Conservation (phyloP, 352 stramenopile genomes). For the Phytophthora pisi region DNA sequence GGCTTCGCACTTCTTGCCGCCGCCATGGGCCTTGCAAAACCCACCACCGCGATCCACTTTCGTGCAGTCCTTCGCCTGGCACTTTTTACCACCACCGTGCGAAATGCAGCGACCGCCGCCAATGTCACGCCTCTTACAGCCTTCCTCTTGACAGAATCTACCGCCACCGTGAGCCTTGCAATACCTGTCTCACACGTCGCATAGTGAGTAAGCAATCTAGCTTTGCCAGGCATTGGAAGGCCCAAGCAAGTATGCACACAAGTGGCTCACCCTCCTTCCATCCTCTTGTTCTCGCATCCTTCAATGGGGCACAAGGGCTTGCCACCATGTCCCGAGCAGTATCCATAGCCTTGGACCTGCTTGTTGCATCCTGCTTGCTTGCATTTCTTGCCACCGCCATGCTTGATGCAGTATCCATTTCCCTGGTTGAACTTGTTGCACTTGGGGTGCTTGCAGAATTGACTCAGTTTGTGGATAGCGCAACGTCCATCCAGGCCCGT, state of each 20-base stretch:
- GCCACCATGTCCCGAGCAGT: slow-evolving; percentile 82
- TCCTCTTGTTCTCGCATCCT: slow-evolving; percentile 83
- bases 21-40: slow-evolving; percentile 83
- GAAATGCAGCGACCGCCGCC: slow-evolving; percentile 86
- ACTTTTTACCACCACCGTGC: slow-evolving; percentile 89
- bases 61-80: slow-evolving; percentile 62
- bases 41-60: slow-evolving; percentile 85
- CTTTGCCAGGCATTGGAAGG: not conserved
- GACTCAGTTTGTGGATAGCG: slow-evolving; percentile 82
- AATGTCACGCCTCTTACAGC: slow-evolving; percentile 86
- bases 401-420: slow-evolving; percentile 86
- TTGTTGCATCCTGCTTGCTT: slow-evolving; percentile 82
- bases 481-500: slow-evolving; percentile 81
- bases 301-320: slow-evolving; percentile 79
- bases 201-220: not conserved
- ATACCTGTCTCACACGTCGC: slow-evolving; percentile 41
- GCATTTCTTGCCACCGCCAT: slow-evolving; percentile 87
- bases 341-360: slow-evolving; percentile 84
- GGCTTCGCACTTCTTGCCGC: slow-evolving; percentile 85
- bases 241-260: not conserved
- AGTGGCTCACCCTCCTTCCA: slow-evolving; percentile 65
- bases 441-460: slow-evolving; percentile 80
- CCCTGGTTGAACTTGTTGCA: slow-evolving; percentile 89
- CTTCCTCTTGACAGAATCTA: slow-evolving; percentile 72
- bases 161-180: slow-evolving; percentile 88